Conservation (phyloP, 179 eudicot species). For the Monotropa hypopitys region DNA sequence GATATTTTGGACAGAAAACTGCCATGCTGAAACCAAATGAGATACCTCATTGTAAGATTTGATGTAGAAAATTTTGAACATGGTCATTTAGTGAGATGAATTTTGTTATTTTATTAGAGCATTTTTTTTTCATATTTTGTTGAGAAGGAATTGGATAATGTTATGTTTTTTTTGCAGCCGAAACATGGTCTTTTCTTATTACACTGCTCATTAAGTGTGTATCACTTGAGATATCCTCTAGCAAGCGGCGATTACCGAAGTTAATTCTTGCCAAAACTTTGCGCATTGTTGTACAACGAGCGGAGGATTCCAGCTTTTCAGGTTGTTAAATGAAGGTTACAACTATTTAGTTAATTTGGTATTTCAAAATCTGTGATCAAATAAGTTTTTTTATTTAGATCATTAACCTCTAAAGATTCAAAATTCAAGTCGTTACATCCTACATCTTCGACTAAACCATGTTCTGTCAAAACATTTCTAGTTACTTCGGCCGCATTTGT, state of each 20-base stretch:
- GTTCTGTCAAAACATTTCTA: background rate
- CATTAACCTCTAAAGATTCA: background rate
- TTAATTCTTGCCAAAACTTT: conserved; percentile 70
- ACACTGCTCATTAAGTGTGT: conserved; percentile 51
- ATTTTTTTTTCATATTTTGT: background rate
- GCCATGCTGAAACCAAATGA: conserved; percentile 49
- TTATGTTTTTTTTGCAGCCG: conserved; percentile 36
- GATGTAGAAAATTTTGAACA: background rate
- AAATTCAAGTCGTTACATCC: background rate
- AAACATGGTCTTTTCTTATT: conserved; percentile 86
- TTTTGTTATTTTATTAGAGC: background rate
- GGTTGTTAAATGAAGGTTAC: conserved; percentile 17
- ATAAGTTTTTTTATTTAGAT: background rate
- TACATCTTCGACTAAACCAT: background rate
- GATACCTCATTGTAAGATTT: conserved; percentile 62
- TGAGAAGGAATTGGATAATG: background rate
- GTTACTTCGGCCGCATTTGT: background rate
- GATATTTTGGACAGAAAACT: conserved; percentile 47
- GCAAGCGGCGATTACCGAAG: conserved; percentile 75
- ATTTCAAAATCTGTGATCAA: background rate
- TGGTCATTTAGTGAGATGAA: background rate
- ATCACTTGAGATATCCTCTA: conserved; percentile 50
- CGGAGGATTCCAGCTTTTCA: conserved; percentile 46
- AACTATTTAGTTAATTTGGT: background rate
- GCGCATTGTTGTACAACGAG: conserved; percentile 62